Evolutionary conservation across 2,329 filamentous ascomycete species (phyloP), one percentile per base, ranked within the genome.

Genomic region (Neofusicoccum ribis): DNA sequence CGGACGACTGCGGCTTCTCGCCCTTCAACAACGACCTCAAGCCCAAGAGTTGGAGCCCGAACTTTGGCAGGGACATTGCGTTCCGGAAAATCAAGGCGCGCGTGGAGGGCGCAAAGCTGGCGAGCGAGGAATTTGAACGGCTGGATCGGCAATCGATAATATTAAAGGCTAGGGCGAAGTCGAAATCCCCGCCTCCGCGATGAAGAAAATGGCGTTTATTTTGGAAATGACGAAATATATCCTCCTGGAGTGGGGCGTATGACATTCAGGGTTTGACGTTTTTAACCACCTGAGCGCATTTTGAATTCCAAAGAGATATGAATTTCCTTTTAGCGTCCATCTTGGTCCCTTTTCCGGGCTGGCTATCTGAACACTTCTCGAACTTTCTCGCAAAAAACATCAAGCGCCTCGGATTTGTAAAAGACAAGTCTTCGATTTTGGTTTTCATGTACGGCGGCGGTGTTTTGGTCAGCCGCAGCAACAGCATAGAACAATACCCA

Each of bases 41-140:
- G 34, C 61, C 61, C 61, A 64, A 64, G 50, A 64, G 61, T 17
- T 64, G 61, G 61, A 64, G 61, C 23, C 61, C 61, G 4, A 64
- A 64, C 9, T 64, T 64, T 5, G 61, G 61, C n/a, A 17, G 61
- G 2, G 61, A 64, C 27, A 64, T 64, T 14, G 61, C 61, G 5
- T 64, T 64, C 17, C 50, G 61, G 27, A 64, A 64, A 43, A 64
- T 64, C 41, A 64, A 54, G 14, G 37, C 61, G 7, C 41, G 61
- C 7, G 51, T 64, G 31, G 61, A 47, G 31, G 61, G 61, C n/a
- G 61, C 61, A 2, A 46, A 8, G 23, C 17, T 64, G 27, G 61
- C 61, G 31, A 64, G 61, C 49, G 61, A 64, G 43, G 61, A 64
- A 14, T 64, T 64, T 31, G 43, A 56, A n/a, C 41, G 50, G 11